These are phyloP conservation scores for Hemileccinum hortonii DNA, from an alignment of 1,284 basidiomycete species.

Conservation along the genomic window DNA sequence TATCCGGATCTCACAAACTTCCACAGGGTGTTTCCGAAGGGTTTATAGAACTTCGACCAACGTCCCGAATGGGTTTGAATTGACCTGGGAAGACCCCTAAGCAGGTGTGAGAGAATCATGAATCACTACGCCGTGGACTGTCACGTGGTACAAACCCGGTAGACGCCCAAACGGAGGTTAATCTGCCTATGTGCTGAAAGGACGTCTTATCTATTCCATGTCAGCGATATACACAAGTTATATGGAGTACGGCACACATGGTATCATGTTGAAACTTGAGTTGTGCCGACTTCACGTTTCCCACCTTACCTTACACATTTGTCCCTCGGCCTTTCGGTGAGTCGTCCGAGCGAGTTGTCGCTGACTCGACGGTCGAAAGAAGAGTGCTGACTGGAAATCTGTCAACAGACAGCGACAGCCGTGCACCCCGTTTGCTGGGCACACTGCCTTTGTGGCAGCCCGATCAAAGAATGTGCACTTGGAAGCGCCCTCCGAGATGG, in stretches of 20 bases:
- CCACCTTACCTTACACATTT: no score
- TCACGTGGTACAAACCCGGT: background rate
- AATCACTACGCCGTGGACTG: no score
- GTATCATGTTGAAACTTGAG: background rate
- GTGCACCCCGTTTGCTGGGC: background rate
- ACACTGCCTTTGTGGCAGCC: background rate
- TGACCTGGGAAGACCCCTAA: background rate
- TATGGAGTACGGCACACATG: background rate
- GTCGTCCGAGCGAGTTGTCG: background rate
- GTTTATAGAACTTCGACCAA: no score
- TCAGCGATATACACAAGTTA: no score
- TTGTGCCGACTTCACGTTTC: no score
- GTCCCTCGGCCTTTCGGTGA: background rate
- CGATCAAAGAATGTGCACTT: background rate
- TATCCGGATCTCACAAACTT: no score
- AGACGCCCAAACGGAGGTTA: slow-evolving; percentile 1
- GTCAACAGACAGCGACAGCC: background rate
- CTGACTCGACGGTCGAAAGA: background rate
- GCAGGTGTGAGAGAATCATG: background rate
- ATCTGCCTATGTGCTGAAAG: background rate
- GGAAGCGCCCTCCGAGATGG: background rate
- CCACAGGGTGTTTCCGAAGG: no score
- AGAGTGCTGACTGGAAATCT: background rate
- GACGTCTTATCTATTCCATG: no score
- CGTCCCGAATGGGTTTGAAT: no score